Conservation (phyloP, 2,329 filamentous ascomycete genomes). For the Penicillium frequentans region DNA sequence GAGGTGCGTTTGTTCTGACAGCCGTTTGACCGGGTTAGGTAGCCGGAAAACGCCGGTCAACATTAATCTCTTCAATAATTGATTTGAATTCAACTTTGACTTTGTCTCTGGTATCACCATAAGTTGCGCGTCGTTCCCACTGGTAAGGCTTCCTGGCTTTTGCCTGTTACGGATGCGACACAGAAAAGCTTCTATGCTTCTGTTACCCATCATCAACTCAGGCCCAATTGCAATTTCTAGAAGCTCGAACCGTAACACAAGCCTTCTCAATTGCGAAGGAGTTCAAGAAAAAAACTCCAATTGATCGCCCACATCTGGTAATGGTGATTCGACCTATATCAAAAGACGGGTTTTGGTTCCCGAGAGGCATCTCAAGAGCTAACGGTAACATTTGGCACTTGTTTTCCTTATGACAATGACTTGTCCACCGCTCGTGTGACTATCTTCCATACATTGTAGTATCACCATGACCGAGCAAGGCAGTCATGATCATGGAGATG, state of each 20-base stretch:
- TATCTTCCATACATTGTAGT: conserved; percentile 7
- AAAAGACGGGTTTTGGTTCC: background rate
- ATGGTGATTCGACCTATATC: background rate
- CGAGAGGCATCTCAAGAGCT: background rate
- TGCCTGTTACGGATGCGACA: background rate
- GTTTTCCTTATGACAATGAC: conserved; percentile 1
- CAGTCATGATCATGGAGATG: conserved; percentile 2
- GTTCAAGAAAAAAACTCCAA: background rate
- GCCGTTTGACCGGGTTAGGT: conserved; percentile 16
- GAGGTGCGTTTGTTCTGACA: conserved; percentile 15
- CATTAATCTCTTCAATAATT: background rate
- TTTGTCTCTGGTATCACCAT: conserved; percentile 4
- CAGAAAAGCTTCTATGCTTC: conserved; percentile 20
- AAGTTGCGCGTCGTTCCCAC: conserved; percentile 5
- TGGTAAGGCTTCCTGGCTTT: conserved; percentile 5
- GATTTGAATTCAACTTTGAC: background rate
- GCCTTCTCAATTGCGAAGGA: background rate
- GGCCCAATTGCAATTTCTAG: conserved; percentile 22
- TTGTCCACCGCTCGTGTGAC: conserved; percentile 16
- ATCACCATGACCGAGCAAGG: background rate
- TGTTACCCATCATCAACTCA: conserved; percentile 15
- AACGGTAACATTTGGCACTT: conserved; percentile 9
- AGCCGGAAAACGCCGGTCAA: conserved; percentile 16
- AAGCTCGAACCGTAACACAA: conserved; percentile 13
- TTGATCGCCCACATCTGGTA: background rate